Conservation (phyloP, 2,329 filamentous ascomycete species). For the Neopestalotiopsis sp. region DNA sequence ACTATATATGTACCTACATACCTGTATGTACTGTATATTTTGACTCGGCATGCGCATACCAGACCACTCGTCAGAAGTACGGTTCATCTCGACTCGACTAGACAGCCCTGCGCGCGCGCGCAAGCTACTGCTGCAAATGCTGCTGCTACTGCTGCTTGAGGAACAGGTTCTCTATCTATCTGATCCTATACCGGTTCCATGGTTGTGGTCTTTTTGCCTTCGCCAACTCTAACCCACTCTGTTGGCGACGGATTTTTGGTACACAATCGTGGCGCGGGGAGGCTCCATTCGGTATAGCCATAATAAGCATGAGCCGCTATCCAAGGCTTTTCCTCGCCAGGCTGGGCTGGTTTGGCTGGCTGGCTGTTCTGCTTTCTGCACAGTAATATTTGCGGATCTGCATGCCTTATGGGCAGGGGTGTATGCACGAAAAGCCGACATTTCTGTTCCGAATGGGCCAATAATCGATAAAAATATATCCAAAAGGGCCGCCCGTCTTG, state of each 20-base stretch:
- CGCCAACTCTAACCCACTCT: not conserved
- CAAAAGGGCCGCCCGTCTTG: not conserved
- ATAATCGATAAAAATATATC: constrained; percentile 31
- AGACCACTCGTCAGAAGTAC: not conserved
- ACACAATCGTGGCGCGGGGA: not conserved
- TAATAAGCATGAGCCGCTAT: not conserved
- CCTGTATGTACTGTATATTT: not conserved
- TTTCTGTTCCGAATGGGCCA: constrained; percentile 23
- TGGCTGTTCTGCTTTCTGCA: not conserved
- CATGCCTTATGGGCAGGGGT: constrained; percentile 10
- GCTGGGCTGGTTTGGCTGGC: no score
- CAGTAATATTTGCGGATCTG: constrained; percentile 4
- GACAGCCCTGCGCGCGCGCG: not conserved
- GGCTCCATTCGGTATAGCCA: not conserved
- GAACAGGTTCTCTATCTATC: no score
- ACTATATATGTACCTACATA: no score
- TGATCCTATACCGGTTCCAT: not conserved
- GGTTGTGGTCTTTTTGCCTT: not conserved
- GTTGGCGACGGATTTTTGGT: not conserved
- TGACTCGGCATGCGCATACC: not conserved
- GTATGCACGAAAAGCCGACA: constrained; percentile 1
- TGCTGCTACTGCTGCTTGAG: not conserved
- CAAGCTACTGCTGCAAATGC: not conserved
- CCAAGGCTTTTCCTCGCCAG: not conserved
- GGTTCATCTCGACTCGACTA: not conserved